Conservation (phyloP, 1,284 basidiomycete species). For the Golubevia pallescens region DNA sequence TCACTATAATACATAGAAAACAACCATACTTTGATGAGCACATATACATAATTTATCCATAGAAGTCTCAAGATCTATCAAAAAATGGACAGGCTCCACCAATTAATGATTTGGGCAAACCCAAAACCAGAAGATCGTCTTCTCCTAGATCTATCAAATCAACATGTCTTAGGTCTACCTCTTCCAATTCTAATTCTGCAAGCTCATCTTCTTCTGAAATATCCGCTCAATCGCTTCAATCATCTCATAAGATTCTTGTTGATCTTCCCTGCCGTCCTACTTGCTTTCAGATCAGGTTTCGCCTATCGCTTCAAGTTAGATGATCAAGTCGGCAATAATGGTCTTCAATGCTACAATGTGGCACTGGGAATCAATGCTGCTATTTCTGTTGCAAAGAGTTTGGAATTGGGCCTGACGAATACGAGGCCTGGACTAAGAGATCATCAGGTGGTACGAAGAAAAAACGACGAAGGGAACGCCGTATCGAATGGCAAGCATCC, state of each 20-base stretch:
- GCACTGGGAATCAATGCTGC: not conserved
- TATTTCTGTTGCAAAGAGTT: not conserved
- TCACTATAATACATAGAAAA: too few relatives aligned
- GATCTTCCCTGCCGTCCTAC: not conserved
- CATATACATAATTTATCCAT: too few relatives aligned
- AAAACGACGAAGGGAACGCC: not conserved
- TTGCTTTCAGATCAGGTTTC: not conserved
- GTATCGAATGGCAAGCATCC: too few relatives aligned
- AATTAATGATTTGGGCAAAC: too few relatives aligned
- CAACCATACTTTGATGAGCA: too few relatives aligned
- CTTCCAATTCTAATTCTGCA: not conserved
- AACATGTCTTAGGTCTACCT: not conserved
- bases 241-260: not conserved
- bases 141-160: not conserved
- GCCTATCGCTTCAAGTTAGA: not conserved
- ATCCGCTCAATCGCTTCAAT: not conserved
- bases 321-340: not conserved
- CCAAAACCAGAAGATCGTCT: too few relatives aligned
- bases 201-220: not conserved
- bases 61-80: too few relatives aligned
- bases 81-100: too few relatives aligned
- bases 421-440: not conserved
- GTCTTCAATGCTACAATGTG: not conserved
- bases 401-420: not conserved
- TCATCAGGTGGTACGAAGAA: not conserved